Evolutionary conservation across 129 eudicot genomes (phyloP).

Genomic region (Chrysanthemum makinoi): DNA sequence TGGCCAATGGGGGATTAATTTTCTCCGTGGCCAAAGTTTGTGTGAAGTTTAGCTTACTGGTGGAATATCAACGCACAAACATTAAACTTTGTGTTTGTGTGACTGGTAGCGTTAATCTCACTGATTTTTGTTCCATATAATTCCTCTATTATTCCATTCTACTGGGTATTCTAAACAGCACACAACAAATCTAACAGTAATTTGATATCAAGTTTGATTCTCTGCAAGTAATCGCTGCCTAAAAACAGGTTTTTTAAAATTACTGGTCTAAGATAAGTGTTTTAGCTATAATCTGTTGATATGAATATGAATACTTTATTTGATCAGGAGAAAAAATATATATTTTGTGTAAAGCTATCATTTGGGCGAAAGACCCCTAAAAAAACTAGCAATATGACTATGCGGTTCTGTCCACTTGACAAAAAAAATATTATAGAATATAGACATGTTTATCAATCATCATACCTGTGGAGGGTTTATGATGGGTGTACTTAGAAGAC

Average conservation of each 20-base stretch:
- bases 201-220: neutral
- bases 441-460: constrained; percentile 1
- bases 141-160: neutral
- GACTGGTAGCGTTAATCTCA: neutral
- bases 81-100: neutral
- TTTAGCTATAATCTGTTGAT: too few species aligned
- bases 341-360: neutral
- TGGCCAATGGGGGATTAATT: too few species aligned
- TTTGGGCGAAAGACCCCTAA: neutral
- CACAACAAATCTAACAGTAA: neutral
- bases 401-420: too few species aligned
- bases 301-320: neutral
- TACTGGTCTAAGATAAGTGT: neutral
- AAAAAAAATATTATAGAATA: neutral
- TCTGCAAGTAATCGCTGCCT: neutral
- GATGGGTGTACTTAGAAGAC: constrained; percentile 67
- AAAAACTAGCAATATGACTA: too few species aligned
- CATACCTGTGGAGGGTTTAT: constrained; percentile 69
- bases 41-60: neutral
- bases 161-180: neutral
- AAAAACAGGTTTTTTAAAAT: neutral
- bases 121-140: neutral
- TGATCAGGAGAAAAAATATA: neutral
- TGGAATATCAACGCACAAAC: neutral
- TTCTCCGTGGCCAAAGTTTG: neutral